Base-by-base conservation (phyloP, 148 eudicot species). In the Cornus florida region DNA sequence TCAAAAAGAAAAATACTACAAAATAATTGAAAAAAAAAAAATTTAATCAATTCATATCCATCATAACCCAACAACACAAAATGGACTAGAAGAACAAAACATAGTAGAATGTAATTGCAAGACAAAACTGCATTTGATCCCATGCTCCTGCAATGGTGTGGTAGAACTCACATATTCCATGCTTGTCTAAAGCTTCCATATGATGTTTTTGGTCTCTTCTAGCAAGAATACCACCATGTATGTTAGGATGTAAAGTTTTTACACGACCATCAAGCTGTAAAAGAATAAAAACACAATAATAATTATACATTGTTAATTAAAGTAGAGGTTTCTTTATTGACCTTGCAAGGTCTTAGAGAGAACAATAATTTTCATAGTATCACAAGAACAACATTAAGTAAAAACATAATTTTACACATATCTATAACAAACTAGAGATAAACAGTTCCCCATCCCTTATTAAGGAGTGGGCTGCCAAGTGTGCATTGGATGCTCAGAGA, bases 181-280 rank as follows among this genome's bases (percentile, higher is more conserved):
- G 98, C 73, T 92, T 81, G 60, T 84, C 86, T 33, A 97, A 84
- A 88, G 99, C 93, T 87, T 92, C 97, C 97, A 97, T 89, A 84
- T 97, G 99, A 83, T 91, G 91, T 79, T 91, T 86, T 70, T 81
- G 89, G 84, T 91, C 97, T 85, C 98, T 92, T 90, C 93, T 90
- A 77, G 99, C 99, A 89, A 97, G 99, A 79, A 97, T 97, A 69
- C 97, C 99, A 5, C 98, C 99, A 89, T 97, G 98, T 67, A 97
- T 82, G 74, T 66, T 77, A 43, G 99, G 99, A 87, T 97, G 99
- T 77, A 97, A 88, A 66, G 98, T 97, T 90, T 97, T 97, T 78
- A 97, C 99, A 82, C 99, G 99, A 64, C 99, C 99, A 88, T 97
- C 99, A 82, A 97, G 99, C 99, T 97, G 92, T 39, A 83, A 80